Evolutionary conservation across 768 basidiomycete genomes (phyloP).

Genomic region (Mycena chlorophos): DNA sequence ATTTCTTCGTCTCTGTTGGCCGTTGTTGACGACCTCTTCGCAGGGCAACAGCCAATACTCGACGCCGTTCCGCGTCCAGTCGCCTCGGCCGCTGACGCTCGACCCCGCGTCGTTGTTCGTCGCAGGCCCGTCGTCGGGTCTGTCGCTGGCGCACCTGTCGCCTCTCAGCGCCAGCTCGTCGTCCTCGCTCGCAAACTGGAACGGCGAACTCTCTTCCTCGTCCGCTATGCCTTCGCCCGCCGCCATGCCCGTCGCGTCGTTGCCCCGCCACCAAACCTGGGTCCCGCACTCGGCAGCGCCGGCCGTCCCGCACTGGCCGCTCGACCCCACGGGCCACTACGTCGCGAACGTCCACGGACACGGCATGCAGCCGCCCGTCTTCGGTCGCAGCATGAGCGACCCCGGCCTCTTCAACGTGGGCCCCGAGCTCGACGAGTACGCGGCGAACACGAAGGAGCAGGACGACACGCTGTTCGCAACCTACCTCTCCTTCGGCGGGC

Average conservation of each 20-base stretch:
- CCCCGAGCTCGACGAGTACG: not conserved
- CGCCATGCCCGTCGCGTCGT: slow-evolving; percentile 8
- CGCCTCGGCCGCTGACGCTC: not conserved
- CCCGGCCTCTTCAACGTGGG: not conserved
- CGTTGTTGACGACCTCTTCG: not conserved
- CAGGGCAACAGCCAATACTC: slow-evolving; percentile 5
- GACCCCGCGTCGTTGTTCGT: slow-evolving; percentile 4
- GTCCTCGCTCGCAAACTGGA: slow-evolving; percentile 19
- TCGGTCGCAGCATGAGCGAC: not conserved
- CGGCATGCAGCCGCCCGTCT: not conserved
- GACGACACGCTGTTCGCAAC: not conserved
- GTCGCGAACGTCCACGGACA: not conserved
- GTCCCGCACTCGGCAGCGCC: not conserved
- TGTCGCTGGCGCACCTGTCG: slow-evolving; percentile 8
- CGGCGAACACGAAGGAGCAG: not conserved
- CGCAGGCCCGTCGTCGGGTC: not conserved
- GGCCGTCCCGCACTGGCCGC: slow-evolving; percentile 6
- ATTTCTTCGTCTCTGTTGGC: not conserved
- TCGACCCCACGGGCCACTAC: slow-evolving; percentile 3
- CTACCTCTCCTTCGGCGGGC: not conserved
- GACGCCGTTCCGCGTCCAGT: slow-evolving; percentile 1
- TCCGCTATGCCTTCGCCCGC: not conserved
- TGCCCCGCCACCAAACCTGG: slow-evolving; percentile 2
- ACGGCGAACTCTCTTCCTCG: not conserved
- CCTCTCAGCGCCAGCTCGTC: slow-evolving; percentile 13